Evolutionary conservation across 1,139 yeast genomes (phyloP).

Genomic region (Yamadazyma songkhlaensis): DNA sequence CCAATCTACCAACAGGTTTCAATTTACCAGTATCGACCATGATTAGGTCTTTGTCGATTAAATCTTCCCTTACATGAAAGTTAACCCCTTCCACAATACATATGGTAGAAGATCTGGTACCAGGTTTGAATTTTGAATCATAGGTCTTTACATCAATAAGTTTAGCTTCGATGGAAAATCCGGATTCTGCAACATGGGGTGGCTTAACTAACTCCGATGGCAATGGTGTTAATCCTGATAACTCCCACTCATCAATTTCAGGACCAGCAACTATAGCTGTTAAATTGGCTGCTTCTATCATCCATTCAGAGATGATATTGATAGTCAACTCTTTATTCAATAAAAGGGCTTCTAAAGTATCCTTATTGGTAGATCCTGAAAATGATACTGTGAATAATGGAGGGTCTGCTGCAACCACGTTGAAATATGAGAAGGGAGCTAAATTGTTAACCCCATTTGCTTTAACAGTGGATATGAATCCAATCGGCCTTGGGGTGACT

Average conservation of each 20-base stretch:
- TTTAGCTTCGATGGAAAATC: constrained; percentile 58
- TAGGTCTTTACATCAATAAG: constrained; percentile 44
- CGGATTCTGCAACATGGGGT: constrained; percentile 59
- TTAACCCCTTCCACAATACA: constrained; percentile 53
- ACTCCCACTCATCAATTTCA: constrained; percentile 53
- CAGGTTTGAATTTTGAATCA: constrained; percentile 38
- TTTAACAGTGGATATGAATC: constrained; percentile 49
- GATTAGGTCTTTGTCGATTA: constrained; percentile 39
- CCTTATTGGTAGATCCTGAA: constrained; percentile 43
- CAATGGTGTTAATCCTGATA: constrained; percentile 52
- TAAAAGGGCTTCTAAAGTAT: constrained; percentile 46
- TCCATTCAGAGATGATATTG: constrained; percentile 62
- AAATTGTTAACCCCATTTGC: constrained; percentile 45
- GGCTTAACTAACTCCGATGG: constrained; percentile 47
- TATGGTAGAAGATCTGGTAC: constrained; percentile 36
- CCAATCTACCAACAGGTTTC: constrained; percentile 54
- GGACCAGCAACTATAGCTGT: constrained; percentile 47
- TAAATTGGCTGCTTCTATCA: constrained; percentile 60
- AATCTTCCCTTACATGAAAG: constrained; percentile 57
- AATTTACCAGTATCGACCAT: constrained; percentile 45
- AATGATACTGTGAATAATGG: constrained; percentile 56
- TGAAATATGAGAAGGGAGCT: constrained; percentile 61
- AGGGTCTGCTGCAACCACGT: constrained; percentile 50
- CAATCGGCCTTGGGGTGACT: constrained; percentile 59
- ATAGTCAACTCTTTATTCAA: constrained; percentile 57